Conservation (phyloP, 1,284 basidiomycete species). For the Ceratobasidium sp. region DNA sequence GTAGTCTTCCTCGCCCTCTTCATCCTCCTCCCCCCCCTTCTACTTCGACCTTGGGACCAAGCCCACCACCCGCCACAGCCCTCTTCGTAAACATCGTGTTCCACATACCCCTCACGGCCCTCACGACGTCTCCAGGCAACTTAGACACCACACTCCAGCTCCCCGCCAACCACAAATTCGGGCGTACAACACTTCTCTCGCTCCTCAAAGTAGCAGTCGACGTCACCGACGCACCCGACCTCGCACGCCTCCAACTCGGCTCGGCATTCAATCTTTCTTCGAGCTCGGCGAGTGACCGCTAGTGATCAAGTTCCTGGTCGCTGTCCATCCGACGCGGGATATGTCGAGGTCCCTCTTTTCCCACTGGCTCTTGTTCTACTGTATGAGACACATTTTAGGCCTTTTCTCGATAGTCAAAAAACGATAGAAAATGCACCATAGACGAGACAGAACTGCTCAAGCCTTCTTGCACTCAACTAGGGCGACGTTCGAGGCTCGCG, state of each 20-base stretch:
- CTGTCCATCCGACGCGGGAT: constrained; percentile 15
- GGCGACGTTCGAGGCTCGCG: constrained; percentile 39
- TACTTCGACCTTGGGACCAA: background rate
- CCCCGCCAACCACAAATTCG: background rate
- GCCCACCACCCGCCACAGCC: background rate
- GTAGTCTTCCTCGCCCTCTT: no score
- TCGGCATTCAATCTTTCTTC: constrained; percentile 34
- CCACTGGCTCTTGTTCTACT: background rate
- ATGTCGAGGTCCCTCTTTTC: background rate
- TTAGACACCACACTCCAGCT: background rate
- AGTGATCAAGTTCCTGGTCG: constrained; percentile 29
- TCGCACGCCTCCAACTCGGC: constrained; percentile 22
- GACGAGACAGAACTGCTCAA: constrained; percentile 23
- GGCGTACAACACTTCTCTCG: background rate
- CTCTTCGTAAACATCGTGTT: constrained; percentile 31
- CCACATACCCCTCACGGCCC: constrained; percentile 29
- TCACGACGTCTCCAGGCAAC: constrained; percentile 21
- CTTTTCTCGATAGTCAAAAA: constrained; percentile 11
- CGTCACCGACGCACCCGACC: constrained; percentile 5
- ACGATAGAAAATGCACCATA: constrained; percentile 10
- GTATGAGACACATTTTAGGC: background rate
- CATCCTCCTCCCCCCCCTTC: no score
- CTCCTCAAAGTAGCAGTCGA: background rate
- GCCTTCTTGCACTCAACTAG: constrained; percentile 4
- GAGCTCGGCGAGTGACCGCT: constrained; percentile 30